Evolutionary conservation across 2,329 filamentous ascomycete genomes (phyloP).

Genomic region (Fusarium verticillioides): DNA sequence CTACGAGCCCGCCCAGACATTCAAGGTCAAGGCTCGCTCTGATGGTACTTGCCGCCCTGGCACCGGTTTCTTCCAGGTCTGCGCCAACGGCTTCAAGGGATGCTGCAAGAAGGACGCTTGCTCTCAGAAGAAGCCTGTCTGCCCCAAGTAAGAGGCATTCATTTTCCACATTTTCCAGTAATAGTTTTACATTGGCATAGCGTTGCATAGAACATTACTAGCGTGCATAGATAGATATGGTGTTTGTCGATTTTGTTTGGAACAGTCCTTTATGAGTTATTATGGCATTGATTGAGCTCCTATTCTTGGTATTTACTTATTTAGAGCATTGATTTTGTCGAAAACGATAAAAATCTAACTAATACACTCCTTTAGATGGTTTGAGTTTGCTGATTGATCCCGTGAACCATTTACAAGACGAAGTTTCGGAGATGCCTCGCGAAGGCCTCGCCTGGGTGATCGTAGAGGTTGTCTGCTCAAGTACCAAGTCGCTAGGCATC

Average conservation of each 20-base stretch:
- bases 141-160: slow-evolving; percentile 25
- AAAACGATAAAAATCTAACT: slow-evolving; percentile 25
- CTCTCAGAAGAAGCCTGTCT: slow-evolving; percentile 21
- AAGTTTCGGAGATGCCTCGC: background rate
- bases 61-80: slow-evolving; percentile 24
- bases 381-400: background rate
- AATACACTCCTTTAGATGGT: slow-evolving; percentile 21
- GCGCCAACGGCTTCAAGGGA: slow-evolving; percentile 28
- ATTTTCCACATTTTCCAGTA: background rate
- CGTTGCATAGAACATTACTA: slow-evolving; percentile 8
- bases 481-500: fast-evolving
- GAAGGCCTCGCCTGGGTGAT: background rate
- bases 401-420: background rate
- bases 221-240: background rate
- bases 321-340: slow-evolving; percentile 31
- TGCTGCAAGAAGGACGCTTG: slow-evolving; percentile 36
- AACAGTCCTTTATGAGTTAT: background rate
- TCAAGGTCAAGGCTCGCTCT: slow-evolving; percentile 20
- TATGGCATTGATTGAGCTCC: slow-evolving; percentile 21
- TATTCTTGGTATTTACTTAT: slow-evolving; percentile 3
- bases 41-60: slow-evolving; percentile 7
- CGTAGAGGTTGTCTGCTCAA: background rate
- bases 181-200: slow-evolving; percentile 1
- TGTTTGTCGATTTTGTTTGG: slow-evolving; percentile 10
- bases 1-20: slow-evolving; percentile 18